Base-by-base conservation (phyloP, 768 basidiomycete species). In the Ramaria sp. region DNA sequence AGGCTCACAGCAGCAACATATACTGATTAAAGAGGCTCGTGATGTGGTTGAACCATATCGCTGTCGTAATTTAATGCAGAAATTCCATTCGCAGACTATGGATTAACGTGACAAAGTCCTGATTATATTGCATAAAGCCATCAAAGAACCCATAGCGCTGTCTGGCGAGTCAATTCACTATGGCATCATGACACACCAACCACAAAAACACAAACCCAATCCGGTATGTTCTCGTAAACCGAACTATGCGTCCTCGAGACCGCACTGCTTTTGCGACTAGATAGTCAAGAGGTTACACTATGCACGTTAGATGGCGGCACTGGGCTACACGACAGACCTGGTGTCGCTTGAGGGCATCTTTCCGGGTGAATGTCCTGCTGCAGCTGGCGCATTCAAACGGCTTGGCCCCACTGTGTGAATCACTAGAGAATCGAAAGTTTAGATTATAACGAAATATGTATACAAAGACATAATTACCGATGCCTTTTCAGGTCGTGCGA, bases 401-500 rank as follows among this genome's bases (percentile, higher is more conserved):
- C 67, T 78, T 84, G 41, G 43, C 54, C n/a, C 54, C 54, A 41
- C 31, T 55, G 50, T 58, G 49, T 11, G 43, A 37, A 31, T 56
- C 51, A n/a, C 51, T 52, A 42, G 39, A 38, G 43, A 43, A 27
- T n/a, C 17, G 56, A 31, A 33, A 20, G 58, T 90, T n/a, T 22
- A 43, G 42, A 22, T 43, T 1, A 43, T n/a, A 22, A 43, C 42
- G n/a, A 22, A 17, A 43, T 22, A 17, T 19, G n/a, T 7, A 17
- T 19, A 2, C 20, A 19, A 22, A 1, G 20, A 9, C 7, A 13
- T 17, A 19, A 49, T 57, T 49, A 50, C 61, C 84, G 76, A 70
- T 91, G 88, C 37, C 88, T 79, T 66, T 90, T 90, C 65, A 91
- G 68, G 68, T 91, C 88, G 66, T 91, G 88, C 66, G 88, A 86